Evolutionary conservation across 1,284 basidiomycete species (phyloP).

Genomic region (Melampsora occidentalis): DNA sequence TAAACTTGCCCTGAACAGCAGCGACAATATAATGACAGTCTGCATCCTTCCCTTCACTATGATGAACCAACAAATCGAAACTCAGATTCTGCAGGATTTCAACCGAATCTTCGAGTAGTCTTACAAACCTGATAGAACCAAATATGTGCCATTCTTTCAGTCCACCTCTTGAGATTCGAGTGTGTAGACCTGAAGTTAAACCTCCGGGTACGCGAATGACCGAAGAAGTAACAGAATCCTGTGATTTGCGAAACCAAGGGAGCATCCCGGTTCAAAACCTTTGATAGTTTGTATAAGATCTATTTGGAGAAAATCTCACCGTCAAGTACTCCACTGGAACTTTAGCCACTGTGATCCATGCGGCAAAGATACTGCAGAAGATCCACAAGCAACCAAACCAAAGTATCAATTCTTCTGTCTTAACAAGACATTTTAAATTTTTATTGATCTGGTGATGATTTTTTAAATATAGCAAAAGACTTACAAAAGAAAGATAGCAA

Average conservation of each 20-base stretch:
- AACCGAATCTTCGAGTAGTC: background rate
- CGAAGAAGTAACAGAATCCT: slow-evolving; percentile 28
- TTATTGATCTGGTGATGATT: background rate
- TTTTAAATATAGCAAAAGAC: background rate
- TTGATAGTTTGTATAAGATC: background rate
- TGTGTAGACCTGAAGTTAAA: slow-evolving; percentile 41
- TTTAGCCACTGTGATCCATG: slow-evolving; percentile 29
- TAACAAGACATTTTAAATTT: background rate
- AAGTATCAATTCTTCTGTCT: no score
- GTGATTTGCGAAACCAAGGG: background rate
- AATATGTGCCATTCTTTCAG: slow-evolving; percentile 44
- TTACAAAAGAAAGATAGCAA: slow-evolving; percentile 23
- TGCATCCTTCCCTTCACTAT: slow-evolving; percentile 65
- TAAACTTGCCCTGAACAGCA: slow-evolving; percentile 70
- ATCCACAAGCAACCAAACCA: background rate
- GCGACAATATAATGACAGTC: slow-evolving; percentile 72
- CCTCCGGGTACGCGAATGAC: slow-evolving; percentile 37
- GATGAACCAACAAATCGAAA: background rate
- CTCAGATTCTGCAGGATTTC: background rate
- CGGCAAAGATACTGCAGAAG: slow-evolving; percentile 9
- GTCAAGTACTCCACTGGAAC: slow-evolving; percentile 24
- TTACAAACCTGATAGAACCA: slow-evolving; percentile 40
- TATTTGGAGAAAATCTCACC: slow-evolving; percentile 2
- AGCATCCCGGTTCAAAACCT: background rate
- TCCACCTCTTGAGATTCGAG: slow-evolving; percentile 33